phyloP scores from a whole-genome alignment of 176 grass and related monocot genomes.

The Bonia amplexicaulis region DNA sequence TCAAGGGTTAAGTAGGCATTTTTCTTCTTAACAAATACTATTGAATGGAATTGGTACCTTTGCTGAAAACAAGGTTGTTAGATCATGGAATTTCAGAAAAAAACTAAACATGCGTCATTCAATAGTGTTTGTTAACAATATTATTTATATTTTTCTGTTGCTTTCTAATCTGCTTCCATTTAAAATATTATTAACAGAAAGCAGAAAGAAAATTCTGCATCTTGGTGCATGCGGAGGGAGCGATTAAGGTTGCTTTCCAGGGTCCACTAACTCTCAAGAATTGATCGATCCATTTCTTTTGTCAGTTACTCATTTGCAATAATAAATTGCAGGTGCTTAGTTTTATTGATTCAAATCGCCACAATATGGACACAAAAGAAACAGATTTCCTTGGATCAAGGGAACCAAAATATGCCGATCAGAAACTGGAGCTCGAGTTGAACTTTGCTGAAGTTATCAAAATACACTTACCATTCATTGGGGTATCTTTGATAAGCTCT shows the following conservation, averaged over 20 bases:
- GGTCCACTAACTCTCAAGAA: conserved; percentile 3
- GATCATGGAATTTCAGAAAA: background rate
- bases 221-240: conserved; percentile 80
- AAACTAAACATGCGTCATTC: background rate
- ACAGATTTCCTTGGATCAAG: conserved; percentile 58
- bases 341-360: conserved; percentile 79
- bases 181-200: conserved; percentile 59
- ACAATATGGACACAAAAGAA: conserved; percentile 71
- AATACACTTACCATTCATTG: conserved; percentile 74
- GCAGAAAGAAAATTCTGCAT: conserved; percentile 74
- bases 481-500: conserved; percentile 92
- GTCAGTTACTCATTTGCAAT: conserved; percentile 30
- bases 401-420: conserved; percentile 64
- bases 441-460: conserved; percentile 68
- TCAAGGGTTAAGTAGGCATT: background rate
- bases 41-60: background rate
- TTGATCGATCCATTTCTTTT: conserved; percentile 17
- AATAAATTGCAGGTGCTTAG: conserved; percentile 74
- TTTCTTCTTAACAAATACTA: background rate
- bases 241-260: conserved; percentile 70
- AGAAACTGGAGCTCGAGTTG: conserved; percentile 62
- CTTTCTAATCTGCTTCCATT: conserved; percentile 23
- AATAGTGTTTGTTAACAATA: background rate
- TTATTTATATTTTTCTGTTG: background rate
- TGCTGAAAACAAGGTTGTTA: background rate